Percentiles rank a stretch among this genome's conserved stretches.
phyloP scores from a whole-genome alignment of 305 asterid species.

The Lippia alba region DNA sequence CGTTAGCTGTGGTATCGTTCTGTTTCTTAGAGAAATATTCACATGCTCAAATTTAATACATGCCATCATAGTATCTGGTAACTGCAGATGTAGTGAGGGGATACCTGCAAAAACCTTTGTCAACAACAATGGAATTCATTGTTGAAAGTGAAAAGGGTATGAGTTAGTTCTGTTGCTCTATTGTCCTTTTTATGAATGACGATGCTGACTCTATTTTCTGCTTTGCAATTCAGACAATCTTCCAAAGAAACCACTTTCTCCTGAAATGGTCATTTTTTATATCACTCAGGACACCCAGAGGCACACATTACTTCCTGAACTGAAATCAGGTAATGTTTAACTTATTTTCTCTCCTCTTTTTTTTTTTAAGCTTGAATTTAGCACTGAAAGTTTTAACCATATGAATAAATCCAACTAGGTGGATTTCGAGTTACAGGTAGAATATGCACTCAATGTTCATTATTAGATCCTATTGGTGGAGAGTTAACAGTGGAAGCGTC shows the following conservation, averaged over 20 bases:
- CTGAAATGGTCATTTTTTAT: constrained; percentile 74
- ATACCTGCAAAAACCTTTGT: constrained; percentile 78
- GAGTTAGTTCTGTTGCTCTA: constrained; percentile 19
- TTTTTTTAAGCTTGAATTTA: constrained; percentile 11
- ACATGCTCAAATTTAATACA: constrained; percentile 44
- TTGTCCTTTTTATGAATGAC: constrained; percentile 26
- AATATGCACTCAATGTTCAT: constrained; percentile 75
- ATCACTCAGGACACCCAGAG: constrained; percentile 91
- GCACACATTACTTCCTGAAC: constrained; percentile 72
- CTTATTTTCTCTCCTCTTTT: background rate
- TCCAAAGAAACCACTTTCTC: constrained; percentile 67
- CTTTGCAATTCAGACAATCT: constrained; percentile 59
- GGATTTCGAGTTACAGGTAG: constrained; percentile 77
- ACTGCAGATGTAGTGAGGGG: constrained; percentile 81
- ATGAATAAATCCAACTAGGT: constrained; percentile 48
- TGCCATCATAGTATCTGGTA: constrained; percentile 68
- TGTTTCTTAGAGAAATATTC: constrained; percentile 32
- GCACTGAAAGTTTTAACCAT: constrained; percentile 31
- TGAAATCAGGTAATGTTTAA: constrained; percentile 64
- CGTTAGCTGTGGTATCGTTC: constrained; percentile 26
- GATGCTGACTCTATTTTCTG: constrained; percentile 29
- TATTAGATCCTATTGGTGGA: constrained; percentile 72
- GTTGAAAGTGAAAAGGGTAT: constrained; percentile 75
- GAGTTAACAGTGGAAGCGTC: constrained; percentile 83
- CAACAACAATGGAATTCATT: constrained; percentile 75